These are phyloP conservation scores for Daldinia concentrica DNA, from an alignment of 495 filamentous ascomycete species.

Conservation along the genomic window DNA sequence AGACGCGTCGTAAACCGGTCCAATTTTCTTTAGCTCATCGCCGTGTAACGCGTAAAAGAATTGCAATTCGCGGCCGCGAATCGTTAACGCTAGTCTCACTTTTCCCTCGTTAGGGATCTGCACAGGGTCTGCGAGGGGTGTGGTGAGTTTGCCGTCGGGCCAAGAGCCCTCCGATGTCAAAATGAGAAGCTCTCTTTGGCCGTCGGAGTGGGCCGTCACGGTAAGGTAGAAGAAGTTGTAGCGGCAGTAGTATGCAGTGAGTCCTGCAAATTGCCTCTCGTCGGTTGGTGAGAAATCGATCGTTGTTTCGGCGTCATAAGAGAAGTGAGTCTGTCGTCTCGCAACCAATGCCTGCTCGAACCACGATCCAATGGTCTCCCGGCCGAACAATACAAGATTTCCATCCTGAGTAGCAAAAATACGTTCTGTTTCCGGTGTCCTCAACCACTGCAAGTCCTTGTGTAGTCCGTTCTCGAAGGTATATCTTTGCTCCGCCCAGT, in stretches of 20 bases:
- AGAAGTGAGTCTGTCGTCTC: constrained; percentile 63
- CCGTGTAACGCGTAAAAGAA: constrained; percentile 60
- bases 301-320: constrained; percentile 64
- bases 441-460: constrained; percentile 65
- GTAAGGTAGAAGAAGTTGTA: constrained; percentile 68
- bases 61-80: constrained; percentile 58
- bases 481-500: constrained; percentile 63
- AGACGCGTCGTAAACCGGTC: constrained; percentile 61
- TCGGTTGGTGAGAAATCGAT: constrained; percentile 61
- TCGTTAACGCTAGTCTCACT: constrained; percentile 57
- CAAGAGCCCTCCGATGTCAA: constrained; percentile 60
- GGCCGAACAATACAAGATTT: constrained; percentile 57
- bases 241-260: constrained; percentile 67
- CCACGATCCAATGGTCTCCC: constrained; percentile 63
- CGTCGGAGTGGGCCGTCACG: constrained; percentile 63
- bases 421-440: constrained; percentile 63
- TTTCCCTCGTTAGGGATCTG: constrained; percentile 61
- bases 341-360: constrained; percentile 66
- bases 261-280: constrained; percentile 64
- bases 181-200: constrained; percentile 62
- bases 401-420: constrained; percentile 55
- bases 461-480: constrained; percentile 57
- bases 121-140: constrained; percentile 49
- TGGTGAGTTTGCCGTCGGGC: constrained; percentile 55
- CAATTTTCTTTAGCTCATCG: constrained; percentile 59